Evolutionary conservation across 441 rosid genomes (phyloP).

Genomic region (Euphorbia schlechtendalii): DNA sequence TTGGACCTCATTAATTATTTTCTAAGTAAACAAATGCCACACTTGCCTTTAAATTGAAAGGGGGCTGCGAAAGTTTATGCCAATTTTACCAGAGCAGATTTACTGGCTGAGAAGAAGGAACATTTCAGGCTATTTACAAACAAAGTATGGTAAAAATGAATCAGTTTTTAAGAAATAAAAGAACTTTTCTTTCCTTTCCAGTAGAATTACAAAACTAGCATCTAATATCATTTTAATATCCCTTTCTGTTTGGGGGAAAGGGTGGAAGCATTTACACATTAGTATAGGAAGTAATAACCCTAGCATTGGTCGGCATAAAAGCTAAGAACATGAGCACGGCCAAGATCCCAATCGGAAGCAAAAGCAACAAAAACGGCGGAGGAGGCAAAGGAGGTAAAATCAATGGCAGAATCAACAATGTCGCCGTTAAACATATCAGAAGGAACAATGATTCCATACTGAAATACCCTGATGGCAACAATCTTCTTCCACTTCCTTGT

Average conservation of each 20-base stretch:
- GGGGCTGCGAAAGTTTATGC: too few relatives aligned
- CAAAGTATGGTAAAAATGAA: too few relatives aligned
- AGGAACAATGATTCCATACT: constrained; percentile 59
- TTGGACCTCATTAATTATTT: too few relatives aligned
- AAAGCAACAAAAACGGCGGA: constrained; percentile 74
- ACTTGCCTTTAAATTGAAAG: too few relatives aligned
- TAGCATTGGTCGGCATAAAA: constrained; percentile 61
- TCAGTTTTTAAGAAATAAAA: constrained; percentile 12
- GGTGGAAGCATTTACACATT: constrained; percentile 36
- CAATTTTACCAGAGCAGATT: too few relatives aligned
- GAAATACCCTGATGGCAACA: constrained; percentile 51
- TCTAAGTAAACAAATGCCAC: too few relatives aligned
- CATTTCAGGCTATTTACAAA: too few relatives aligned
- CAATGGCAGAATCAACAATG: constrained; percentile 70
- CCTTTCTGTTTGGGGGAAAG: background rate
- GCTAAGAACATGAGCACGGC: constrained; percentile 68
- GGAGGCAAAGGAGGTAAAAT: constrained; percentile 90
- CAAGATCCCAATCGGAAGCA: constrained; percentile 72
- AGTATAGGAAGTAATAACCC: constrained; percentile 34
- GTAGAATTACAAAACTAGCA: constrained; percentile 17
- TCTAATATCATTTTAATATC: background rate
- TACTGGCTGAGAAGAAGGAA: too few relatives aligned
- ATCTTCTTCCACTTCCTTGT: constrained; percentile 35
- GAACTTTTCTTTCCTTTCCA: constrained; percentile 8
- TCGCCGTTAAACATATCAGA: constrained; percentile 62